phyloP scores from a whole-genome alignment of 345 rosid genomes.

The sweet orange (Citrus sinensis) region DNA sequence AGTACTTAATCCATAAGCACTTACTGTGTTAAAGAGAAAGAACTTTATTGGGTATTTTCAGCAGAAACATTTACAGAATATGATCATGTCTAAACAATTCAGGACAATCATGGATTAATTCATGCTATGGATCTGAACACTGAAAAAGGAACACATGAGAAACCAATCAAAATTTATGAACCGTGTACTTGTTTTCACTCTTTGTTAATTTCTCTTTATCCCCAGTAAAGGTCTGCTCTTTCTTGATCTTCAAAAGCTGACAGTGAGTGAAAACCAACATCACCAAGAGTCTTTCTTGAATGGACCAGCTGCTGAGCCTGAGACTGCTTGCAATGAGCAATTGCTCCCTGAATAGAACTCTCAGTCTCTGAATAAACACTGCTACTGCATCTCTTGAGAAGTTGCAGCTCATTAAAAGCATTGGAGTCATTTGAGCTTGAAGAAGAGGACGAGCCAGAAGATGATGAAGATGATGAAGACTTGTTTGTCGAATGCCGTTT shows the following conservation, averaged over 20 bases:
- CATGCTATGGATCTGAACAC: conserved; percentile 7
- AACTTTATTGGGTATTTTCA: conserved; percentile 3
- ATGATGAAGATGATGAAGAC: conserved; percentile 32
- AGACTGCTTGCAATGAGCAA: conserved; percentile 86
- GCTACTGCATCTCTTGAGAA: conserved; percentile 65
- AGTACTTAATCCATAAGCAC: not conserved
- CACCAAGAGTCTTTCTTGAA: conserved; percentile 39
- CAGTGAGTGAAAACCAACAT: conserved; percentile 51
- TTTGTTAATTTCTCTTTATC: conserved; percentile 24
- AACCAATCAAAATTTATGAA: conserved; percentile 8
- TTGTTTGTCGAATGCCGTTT: conserved; percentile 48
- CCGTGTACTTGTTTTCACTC: not conserved
- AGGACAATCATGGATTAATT: not conserved
- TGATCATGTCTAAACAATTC: conserved; percentile 10
- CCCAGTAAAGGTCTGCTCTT: conserved; percentile 51
- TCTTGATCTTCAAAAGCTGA: conserved; percentile 54
- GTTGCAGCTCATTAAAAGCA: conserved; percentile 35
- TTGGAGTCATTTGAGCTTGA: conserved; percentile 34
- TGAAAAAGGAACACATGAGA: conserved; percentile 14
- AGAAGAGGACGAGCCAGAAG: conserved; percentile 39
- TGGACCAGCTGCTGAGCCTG: conserved; percentile 52
- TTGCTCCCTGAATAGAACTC: conserved; percentile 87
- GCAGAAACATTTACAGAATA: conserved; percentile 9
- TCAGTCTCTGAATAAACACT: conserved; percentile 51
- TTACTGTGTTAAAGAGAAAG: not conserved